phyloP scores from a whole-genome alignment of 768 basidiomycete genomes.

The Lentinus brumalis region DNA sequence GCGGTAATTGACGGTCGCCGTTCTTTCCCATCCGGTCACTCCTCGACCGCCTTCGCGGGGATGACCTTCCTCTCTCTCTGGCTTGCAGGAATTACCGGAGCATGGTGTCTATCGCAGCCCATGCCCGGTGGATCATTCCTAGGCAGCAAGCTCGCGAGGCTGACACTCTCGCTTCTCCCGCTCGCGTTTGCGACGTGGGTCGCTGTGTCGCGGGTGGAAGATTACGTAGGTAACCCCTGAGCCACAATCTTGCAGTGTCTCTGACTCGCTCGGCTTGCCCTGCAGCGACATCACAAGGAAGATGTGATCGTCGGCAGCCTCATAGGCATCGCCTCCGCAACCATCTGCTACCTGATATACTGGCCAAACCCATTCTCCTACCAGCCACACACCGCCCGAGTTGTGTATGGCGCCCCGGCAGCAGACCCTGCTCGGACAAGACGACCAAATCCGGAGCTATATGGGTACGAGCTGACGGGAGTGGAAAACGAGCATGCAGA shows the following conservation, averaged over 20 bases:
- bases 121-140: slow-evolving; percentile 37
- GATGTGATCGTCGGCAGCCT: slow-evolving; percentile 66
- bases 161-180: slow-evolving; percentile 53
- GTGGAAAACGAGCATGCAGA: slow-evolving; percentile 24
- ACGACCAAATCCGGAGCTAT: slow-evolving; percentile 2
- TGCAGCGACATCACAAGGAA: slow-evolving; percentile 67
- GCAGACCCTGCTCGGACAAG: slow-evolving; percentile 27
- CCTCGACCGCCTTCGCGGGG: slow-evolving; percentile 64
- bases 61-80: slow-evolving; percentile 66
- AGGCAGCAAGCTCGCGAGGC: slow-evolving; percentile 48
- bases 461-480: slow-evolving; percentile 49
- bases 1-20: slow-evolving; percentile 51
- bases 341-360: slow-evolving; percentile 57
- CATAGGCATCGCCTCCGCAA: slow-evolving; percentile 54
- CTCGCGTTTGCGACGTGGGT: slow-evolving; percentile 61
- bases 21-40: slow-evolving; percentile 74
- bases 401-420: slow-evolving; percentile 38
- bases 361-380: slow-evolving; percentile 65
- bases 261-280: background rate
- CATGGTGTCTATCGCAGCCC: slow-evolving; percentile 51
- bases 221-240: slow-evolving; percentile 50
- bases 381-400: slow-evolving; percentile 39
- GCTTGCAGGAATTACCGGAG: slow-evolving; percentile 65
- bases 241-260: background rate
- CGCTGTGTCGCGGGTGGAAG: slow-evolving; percentile 62